phyloP scores from a whole-genome alignment of 2,329 filamentous ascomycete species.

The Colletotrichum falcatum region DNA sequence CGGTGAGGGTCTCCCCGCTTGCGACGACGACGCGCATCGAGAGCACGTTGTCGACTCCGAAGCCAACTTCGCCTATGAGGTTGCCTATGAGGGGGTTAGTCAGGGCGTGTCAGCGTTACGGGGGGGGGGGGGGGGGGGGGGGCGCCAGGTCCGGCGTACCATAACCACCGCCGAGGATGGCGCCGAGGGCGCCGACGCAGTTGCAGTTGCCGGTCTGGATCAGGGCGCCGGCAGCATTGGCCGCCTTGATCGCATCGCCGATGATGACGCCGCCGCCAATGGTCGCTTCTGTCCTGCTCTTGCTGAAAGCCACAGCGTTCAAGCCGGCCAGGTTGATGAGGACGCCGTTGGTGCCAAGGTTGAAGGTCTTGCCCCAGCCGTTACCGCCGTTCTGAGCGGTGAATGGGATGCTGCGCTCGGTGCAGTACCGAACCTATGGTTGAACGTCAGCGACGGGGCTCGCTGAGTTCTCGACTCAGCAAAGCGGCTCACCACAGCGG shows the following conservation, averaged over 20 bases:
- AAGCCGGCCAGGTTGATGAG: conserved; percentile 44
- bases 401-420: conserved; percentile 24
- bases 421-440: conserved; percentile 32
- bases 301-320: conserved; percentile 41
- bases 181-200: conserved; percentile 45
- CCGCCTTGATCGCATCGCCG: conserved; percentile 26
- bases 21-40: conserved; percentile 48
- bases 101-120: too few relatives aligned
- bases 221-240: conserved; percentile 29
- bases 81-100: conserved; percentile 9
- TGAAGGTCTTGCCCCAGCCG: conserved; percentile 39
- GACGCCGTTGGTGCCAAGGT: conserved; percentile 40
- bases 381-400: conserved; percentile 41
- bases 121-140: too few relatives aligned
- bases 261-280: conserved; percentile 41
- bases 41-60: conserved; percentile 50
- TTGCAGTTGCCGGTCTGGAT: conserved; percentile 46
- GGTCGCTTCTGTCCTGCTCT: conserved; percentile 40
- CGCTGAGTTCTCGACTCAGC: neutral
- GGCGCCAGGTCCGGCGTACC: neutral
- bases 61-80: conserved; percentile 40
- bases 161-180: conserved; percentile 42
- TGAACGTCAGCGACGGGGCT: neutral
- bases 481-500: conserved; percentile 7
- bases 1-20: conserved; percentile 44